Base-by-base conservation (phyloP, 2,329 filamentous ascomycete species). In the Colletotrichum trifolii region DNA sequence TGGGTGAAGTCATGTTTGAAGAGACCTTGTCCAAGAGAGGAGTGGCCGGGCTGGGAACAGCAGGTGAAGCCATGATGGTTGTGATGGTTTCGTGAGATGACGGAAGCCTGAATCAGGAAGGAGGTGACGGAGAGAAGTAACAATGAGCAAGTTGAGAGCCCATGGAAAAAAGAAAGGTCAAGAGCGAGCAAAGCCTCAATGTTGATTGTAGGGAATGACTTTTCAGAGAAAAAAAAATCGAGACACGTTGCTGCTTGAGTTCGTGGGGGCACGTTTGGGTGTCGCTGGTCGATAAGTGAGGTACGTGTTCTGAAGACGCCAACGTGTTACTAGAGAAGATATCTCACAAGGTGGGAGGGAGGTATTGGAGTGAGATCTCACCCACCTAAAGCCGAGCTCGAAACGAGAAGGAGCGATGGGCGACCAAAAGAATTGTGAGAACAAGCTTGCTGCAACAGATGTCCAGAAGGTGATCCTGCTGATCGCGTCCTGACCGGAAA, bases 21-120 rank as follows among this genome's bases (percentile, higher is more conserved):
- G 77, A 75, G 43, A 77, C 60, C 15, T 71, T 66, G 36, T 77
- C 75, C 7, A 75, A 61, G 6, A 57, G 65, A 35, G 58, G 62
- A 8, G n/a, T 56, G 34, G 36, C 46, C 42, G 55, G 35, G 25
- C 46, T 67, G 13, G 64, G 50, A 8, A 67, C 55, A 7, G 64
- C 17, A 40, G 60, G 48, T 34, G 64, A 65, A 34, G 64, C 66
- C 67, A 69, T 68, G 43, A 69, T 68, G 43, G 4, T 50, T 25
- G 15, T n/a, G n/a, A 12, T 34, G 3, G 8, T 7, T 54, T 54
- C 10, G 12, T 6, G 34, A 12, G 6, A n/a, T 11, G 6, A 8
- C 9, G 33, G 38, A 56, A 39, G 38, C 4, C 4, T 11, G 35
- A 11, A 6, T 5, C 11, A 10, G 17, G 6, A 10, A 6, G 8